Evolutionary conservation across 2,329 filamentous ascomycete species (phyloP).

Genomic region (Fusarium sp.): DNA sequence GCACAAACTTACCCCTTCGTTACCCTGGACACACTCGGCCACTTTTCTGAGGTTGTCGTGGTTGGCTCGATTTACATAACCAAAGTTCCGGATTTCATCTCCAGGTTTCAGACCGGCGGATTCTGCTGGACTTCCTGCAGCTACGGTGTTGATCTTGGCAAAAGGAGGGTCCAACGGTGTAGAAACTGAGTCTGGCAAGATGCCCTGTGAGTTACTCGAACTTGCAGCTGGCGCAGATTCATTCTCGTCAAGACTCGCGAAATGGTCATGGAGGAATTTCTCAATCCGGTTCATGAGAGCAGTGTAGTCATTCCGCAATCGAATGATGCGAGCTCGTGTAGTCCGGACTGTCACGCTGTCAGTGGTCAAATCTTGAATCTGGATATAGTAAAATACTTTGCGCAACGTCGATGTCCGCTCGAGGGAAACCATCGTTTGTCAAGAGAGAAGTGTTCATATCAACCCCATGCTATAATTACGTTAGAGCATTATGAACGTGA

Average conservation of each 20-base stretch:
- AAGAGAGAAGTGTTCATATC: constrained; percentile 90
- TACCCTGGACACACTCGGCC: constrained; percentile 88
- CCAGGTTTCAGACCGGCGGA: constrained; percentile 81
- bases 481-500: constrained; percentile 30
- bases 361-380: constrained; percentile 13
- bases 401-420: constrained; percentile 92
- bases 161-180: constrained; percentile 61
- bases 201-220: constrained; percentile 42
- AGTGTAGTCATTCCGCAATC: constrained; percentile 93
- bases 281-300: constrained; percentile 86
- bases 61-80: constrained; percentile 82
- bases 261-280: constrained; percentile 86
- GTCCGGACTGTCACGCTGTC: constrained; percentile 75
- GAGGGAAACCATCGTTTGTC: constrained; percentile 90
- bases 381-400: constrained; percentile 72
- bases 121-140: constrained; percentile 80
- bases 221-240: constrained; percentile 43
- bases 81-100: constrained; percentile 86
- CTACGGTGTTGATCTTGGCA: constrained; percentile 88
- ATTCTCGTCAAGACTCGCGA: constrained; percentile 73
- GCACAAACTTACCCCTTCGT: constrained; percentile 77
- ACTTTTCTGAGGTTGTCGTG: constrained; percentile 88
- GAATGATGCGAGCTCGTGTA: constrained; percentile 89
- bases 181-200: constrained; percentile 45
- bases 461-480: constrained; percentile 76